Evolutionary conservation across 1,139 yeast genomes (phyloP).

Genomic region (Yamadazyma friedrichii): DNA sequence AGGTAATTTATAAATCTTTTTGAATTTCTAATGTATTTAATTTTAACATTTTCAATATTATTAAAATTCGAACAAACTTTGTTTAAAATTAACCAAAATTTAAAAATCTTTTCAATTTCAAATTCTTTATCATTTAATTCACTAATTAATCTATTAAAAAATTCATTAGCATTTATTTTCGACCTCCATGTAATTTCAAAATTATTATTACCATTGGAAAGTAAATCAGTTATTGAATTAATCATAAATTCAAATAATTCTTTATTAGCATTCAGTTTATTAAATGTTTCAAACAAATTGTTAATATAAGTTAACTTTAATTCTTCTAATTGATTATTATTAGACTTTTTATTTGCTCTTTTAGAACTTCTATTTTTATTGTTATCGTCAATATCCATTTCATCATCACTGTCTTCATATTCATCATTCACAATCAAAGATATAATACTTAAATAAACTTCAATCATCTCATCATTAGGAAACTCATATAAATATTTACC

Average conservation of each 20-base stretch:
- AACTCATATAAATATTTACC: conserved; percentile 48
- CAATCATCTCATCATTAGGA: conserved; percentile 39
- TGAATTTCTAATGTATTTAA: conserved; percentile 42
- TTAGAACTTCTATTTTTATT: neutral
- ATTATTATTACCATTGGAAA: conserved; percentile 20
- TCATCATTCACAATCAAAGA: conserved; percentile 32
- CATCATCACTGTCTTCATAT: conserved; percentile 29
- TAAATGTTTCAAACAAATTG: conserved; percentile 31
- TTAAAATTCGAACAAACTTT: conserved; percentile 38
- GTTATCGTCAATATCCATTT: conserved; percentile 20
- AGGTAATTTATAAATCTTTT: conserved; percentile 19
- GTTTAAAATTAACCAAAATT: conserved; percentile 25
- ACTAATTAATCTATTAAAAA: conserved; percentile 17
- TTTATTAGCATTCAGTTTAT: conserved; percentile 14
- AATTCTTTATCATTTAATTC: conserved; percentile 12
- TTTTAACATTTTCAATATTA: conserved; percentile 62
- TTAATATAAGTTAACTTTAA: conserved; percentile 30
- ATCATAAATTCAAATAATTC: conserved; percentile 27
- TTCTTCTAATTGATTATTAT: conserved; percentile 33
- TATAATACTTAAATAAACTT: conserved; percentile 40
- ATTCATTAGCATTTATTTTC: conserved; percentile 45
- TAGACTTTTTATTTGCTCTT: conserved; percentile 11
- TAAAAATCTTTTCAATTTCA: conserved; percentile 16
- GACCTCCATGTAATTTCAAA: conserved; percentile 61
- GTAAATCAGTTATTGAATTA: conserved; percentile 17